Evolutionary conservation across 164 flowering plant species (phyloP).

Genomic region (Buxus sempervirens): DNA sequence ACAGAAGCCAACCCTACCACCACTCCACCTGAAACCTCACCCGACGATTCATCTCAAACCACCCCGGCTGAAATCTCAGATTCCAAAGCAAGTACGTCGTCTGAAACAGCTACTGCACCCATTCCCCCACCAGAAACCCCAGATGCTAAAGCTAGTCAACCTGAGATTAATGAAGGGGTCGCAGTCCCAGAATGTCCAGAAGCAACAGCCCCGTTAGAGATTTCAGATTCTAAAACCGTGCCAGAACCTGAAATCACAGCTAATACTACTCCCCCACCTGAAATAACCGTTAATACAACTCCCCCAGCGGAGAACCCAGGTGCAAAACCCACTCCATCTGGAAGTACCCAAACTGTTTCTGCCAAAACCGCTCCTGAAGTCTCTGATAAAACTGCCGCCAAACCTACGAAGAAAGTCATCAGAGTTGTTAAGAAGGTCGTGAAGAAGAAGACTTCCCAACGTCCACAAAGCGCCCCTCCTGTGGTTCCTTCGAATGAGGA

Average conservation of each 20-base stretch:
- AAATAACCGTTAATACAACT: too few relatives aligned
- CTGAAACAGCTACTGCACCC: conserved; percentile 2
- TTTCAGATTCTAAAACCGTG: background rate
- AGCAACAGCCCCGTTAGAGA: background rate
- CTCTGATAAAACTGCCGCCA: background rate
- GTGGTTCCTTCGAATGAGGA: background rate
- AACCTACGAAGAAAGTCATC: conserved; percentile 16
- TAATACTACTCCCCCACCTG: background rate
- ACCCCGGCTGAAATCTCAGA: background rate
- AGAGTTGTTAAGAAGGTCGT: conserved; percentile 28
- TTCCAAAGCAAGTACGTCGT: background rate
- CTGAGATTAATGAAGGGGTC: background rate
- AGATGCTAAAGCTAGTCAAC: background rate
- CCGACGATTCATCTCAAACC: background rate
- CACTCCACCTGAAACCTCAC: background rate
- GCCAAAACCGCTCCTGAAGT: background rate
- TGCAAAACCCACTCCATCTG: background rate
- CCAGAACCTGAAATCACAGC: background rate
- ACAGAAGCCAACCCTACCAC: background rate
- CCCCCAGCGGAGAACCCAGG: too few relatives aligned
- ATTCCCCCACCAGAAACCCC: conserved; percentile 4
- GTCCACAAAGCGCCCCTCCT: background rate
- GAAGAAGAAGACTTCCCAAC: conserved; percentile 23
- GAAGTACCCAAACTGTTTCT: background rate
- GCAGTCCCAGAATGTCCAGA: too few relatives aligned